Conservation (phyloP, 306 rosid genomes). For the Dalbergia cochinchinensis region DNA sequence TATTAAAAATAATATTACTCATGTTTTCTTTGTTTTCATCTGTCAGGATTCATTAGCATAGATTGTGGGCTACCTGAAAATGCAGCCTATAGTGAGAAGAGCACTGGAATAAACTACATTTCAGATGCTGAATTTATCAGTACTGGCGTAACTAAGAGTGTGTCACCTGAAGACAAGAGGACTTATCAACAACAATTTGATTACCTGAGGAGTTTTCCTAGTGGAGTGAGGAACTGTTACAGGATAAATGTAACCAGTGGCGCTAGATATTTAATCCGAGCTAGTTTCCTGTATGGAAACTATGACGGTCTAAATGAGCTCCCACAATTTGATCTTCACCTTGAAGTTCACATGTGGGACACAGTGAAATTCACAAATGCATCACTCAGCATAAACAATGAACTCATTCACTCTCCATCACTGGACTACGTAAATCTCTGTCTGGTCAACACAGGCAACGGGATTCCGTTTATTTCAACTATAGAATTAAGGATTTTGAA, state of each 20-base stretch:
- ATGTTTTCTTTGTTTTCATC: background rate
- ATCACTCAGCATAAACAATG: background rate
- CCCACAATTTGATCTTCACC: constrained; percentile 55
- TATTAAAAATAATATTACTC: too few species aligned
- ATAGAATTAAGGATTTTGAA: constrained; percentile 50
- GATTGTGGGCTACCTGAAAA: constrained; percentile 49
- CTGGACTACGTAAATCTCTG: constrained; percentile 43
- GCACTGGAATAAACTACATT: constrained; percentile 44
- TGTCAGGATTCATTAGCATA: constrained; percentile 44
- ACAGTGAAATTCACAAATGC: constrained; percentile 32
- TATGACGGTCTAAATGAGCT: constrained; percentile 47
- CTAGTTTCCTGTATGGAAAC: constrained; percentile 51
- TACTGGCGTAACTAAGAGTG: constrained; percentile 36
- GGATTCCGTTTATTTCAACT: constrained; percentile 60
- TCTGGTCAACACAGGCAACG: constrained; percentile 45
- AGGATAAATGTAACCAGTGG: constrained; percentile 41
- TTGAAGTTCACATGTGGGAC: constrained; percentile 55
- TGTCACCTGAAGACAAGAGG: constrained; percentile 19
- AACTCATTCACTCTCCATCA: constrained; percentile 54
- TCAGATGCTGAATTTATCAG: constrained; percentile 55
- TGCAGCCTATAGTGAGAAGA: background rate
- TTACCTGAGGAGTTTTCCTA: constrained; percentile 57
- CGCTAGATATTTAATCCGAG: constrained; percentile 45
- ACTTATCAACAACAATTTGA: background rate
- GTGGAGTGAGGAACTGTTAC: constrained; percentile 65